A percentile compares a stretch with the other conserved stretches of the same genome.
phyloP scores from a whole-genome alignment of 768 basidiomycete genomes.

The Psilocybe tampanensis region DNA sequence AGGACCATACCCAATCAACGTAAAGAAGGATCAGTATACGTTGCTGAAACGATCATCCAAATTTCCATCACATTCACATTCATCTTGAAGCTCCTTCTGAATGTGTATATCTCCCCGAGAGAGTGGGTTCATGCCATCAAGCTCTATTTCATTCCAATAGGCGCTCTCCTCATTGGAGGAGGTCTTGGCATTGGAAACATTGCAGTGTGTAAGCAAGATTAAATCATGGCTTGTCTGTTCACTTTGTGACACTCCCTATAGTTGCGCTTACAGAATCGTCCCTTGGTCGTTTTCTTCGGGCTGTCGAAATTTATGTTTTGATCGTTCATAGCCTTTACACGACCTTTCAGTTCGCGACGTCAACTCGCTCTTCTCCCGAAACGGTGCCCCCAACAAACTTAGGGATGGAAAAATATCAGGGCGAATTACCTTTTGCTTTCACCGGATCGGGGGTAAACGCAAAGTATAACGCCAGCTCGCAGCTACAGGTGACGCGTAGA shows the following conservation, averaged over 20 bases:
- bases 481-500: neutral
- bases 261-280: conserved; percentile 71
- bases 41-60: conserved; percentile 58
- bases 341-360: conserved; percentile 20
- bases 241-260: conserved; percentile 23
- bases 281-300: conserved; percentile 68
- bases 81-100: conserved; percentile 63
- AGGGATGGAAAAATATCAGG: conserved; percentile 1
- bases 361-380: neutral
- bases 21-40: conserved; percentile 49
- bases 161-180: conserved; percentile 53
- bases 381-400: neutral
- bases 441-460: neutral
- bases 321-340: conserved; percentile 58
- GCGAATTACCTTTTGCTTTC: conserved; percentile 6
- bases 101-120: conserved; percentile 48
- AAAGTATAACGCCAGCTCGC: neutral
- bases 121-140: conserved; percentile 46
- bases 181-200: conserved; percentile 60
- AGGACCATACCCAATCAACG: conserved; percentile 46
- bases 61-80: conserved; percentile 60
- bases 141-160: conserved; percentile 50
- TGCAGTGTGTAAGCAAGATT: conserved; percentile 50
- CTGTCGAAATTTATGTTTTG: conserved; percentile 62
- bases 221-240: conserved; percentile 1